phyloP scores from a whole-genome alignment of 495 filamentous ascomycete genomes.

The Corynascus novoguineensis region DNA sequence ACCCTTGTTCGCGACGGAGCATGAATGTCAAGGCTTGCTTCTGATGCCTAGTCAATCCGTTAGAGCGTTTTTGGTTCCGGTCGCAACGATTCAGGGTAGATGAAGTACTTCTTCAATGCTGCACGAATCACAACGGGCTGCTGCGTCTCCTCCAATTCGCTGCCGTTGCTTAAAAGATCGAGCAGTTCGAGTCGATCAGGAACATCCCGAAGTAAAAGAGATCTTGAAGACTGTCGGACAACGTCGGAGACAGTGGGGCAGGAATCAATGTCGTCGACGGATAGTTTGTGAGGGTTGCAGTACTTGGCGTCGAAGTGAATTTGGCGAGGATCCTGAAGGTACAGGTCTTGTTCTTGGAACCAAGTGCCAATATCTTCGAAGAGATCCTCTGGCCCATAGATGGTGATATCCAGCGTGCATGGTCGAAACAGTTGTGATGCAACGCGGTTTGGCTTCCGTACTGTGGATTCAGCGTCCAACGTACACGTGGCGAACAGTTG shows the following conservation, averaged over 20 bases:
- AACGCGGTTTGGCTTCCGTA: not conserved
- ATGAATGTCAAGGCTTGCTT: conserved; percentile 44
- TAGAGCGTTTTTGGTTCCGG: not conserved
- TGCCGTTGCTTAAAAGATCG: conserved; percentile 8
- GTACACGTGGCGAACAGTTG: not conserved
- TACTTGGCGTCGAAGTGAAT: conserved; percentile 35
- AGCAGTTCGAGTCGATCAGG: conserved; percentile 8
- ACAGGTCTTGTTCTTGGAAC: conserved; percentile 29
- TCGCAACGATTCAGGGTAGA: not conserved
- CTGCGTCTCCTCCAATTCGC: conserved; percentile 22
- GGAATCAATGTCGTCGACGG: conserved; percentile 21
- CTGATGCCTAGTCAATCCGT: conserved; percentile 33
- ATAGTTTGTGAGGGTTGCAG: conserved; percentile 42
- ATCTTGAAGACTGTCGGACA: not conserved
- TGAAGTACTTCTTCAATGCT: not conserved
- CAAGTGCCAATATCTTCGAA: conserved; percentile 33
- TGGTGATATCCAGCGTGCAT: conserved; percentile 21
- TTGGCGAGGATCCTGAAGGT: conserved; percentile 37
- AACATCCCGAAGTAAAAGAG: conserved; percentile 3
- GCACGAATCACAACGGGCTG: conserved; percentile 26
- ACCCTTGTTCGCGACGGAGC: conserved; percentile 35
- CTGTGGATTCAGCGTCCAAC: not conserved
- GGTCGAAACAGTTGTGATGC: not conserved
- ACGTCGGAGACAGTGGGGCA: conserved; percentile 2
- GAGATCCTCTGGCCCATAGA: conserved; percentile 28